phyloP scores from a whole-genome alignment of 2,329 filamentous ascomycete species.

The Fusarium beomiforme region DNA sequence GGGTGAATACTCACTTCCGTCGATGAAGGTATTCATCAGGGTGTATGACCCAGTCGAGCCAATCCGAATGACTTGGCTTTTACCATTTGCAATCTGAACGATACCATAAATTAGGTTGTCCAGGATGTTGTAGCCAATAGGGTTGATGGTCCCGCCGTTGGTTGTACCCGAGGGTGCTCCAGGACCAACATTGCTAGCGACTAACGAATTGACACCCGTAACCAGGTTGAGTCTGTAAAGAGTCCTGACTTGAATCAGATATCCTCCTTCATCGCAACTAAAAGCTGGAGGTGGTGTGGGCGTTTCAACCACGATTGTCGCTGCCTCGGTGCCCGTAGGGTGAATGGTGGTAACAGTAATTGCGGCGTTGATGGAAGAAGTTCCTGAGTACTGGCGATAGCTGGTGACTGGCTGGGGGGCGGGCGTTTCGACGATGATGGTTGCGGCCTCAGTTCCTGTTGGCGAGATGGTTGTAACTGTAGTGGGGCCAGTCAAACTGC shows the following conservation, averaged over 20 bases:
- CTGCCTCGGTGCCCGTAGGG: neutral
- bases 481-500: neutral
- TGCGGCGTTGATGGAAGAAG: neutral
- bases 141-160: neutral
- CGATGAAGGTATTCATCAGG: neutral
- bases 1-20: neutral
- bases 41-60: slow-evolving; percentile 5
- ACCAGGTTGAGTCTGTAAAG: slow-evolving; percentile 4
- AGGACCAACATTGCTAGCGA: neutral
- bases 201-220: neutral
- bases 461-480: neutral
- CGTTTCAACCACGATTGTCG: neutral
- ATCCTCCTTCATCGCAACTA: slow-evolving; percentile 15
- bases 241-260: slow-evolving; percentile 13
- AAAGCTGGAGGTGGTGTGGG: slow-evolving; percentile 7
- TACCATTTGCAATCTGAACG: neutral
- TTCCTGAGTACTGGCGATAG: neutral
- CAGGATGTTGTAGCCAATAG: slow-evolving; percentile 6
- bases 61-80: slow-evolving; percentile 9
- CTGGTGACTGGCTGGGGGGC: neutral
- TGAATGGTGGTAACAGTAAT: neutral
- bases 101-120: slow-evolving; percentile 9
- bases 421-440: neutral
- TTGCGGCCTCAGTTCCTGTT: neutral
- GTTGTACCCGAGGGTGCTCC: neutral